Percentiles rank a stretch among this genome's conserved stretches.
Evolutionary conservation across 768 basidiomycete species (phyloP).

Genomic region (Agaricus sinodeliciosus): DNA sequence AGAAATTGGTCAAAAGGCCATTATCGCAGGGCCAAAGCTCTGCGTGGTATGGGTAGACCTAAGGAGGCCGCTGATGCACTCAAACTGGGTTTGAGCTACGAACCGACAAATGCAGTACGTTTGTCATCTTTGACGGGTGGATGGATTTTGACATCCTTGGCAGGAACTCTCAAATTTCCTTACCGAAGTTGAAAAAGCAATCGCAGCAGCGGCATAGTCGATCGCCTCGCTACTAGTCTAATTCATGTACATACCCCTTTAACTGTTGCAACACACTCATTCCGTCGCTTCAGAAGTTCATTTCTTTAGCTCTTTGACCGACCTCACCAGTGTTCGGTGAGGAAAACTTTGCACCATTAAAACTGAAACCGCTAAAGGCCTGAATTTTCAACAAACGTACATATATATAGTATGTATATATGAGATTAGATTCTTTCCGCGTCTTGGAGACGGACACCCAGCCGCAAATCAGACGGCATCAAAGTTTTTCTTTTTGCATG

Average conservation of each 20-base stretch:
- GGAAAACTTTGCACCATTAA: too few relatives aligned
- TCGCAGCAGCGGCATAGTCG: neutral
- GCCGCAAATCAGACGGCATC: too few relatives aligned
- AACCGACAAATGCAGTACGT: slow-evolving; percentile 45
- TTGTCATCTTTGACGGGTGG: neutral
- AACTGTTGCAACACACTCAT: neutral
- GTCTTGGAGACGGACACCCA: too few relatives aligned
- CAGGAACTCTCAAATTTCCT: slow-evolving; percentile 28
- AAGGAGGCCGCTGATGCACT: slow-evolving; percentile 80
- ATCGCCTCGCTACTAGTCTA: neutral
- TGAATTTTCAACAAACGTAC: too few relatives aligned
- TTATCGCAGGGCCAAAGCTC: slow-evolving; percentile 88
- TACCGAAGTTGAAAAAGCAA: slow-evolving; percentile 23
- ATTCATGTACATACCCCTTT: too few relatives aligned
- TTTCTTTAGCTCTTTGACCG: too few relatives aligned
- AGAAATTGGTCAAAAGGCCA: slow-evolving; percentile 93
- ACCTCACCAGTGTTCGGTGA: too few relatives aligned
- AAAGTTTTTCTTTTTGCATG: slow-evolving; percentile 77
- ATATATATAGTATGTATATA: too few relatives aligned
- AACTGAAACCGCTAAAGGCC: too few relatives aligned
- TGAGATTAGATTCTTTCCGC: too few relatives aligned
- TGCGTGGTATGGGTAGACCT: slow-evolving; percentile 61
- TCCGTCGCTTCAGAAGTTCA: neutral
- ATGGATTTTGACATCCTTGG: neutral
- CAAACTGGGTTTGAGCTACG: slow-evolving; percentile 78